These are phyloP conservation scores for Sparassis latifolia DNA, from an alignment of 1,284 basidiomycete genomes.

Conservation along the genomic window DNA sequence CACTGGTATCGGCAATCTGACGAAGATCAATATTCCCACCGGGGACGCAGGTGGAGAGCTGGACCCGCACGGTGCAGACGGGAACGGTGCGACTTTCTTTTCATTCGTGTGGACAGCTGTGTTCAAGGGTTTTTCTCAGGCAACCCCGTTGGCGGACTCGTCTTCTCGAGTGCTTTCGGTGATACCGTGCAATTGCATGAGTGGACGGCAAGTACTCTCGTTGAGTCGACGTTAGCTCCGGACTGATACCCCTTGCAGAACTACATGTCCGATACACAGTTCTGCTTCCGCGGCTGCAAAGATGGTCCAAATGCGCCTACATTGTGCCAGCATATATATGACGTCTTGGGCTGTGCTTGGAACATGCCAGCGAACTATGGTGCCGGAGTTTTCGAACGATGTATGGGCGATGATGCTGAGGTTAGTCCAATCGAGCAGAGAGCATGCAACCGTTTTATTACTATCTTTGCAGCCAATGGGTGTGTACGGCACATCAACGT, in stretches of 20 bases:
- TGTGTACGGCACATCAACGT: constrained; percentile 61
- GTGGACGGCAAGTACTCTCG: constrained; percentile 47
- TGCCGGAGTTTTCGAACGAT: constrained; percentile 52
- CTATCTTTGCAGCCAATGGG: constrained; percentile 49
- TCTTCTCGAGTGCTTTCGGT: constrained; percentile 69
- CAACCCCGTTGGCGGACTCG: constrained; percentile 63
- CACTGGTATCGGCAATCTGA: constrained; percentile 62
- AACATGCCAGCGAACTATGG: constrained; percentile 65
- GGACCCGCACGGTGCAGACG: constrained; percentile 55
- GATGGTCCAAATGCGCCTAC: constrained; percentile 49
- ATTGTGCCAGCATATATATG: constrained; percentile 65
- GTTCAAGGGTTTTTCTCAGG: constrained; percentile 27
- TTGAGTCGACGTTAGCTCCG: constrained; percentile 4
- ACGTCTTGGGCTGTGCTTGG: constrained; percentile 59
- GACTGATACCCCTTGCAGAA: constrained; percentile 28
- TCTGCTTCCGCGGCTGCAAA: constrained; percentile 74
- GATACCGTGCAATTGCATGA: constrained; percentile 50
- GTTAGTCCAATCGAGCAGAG: constrained; percentile 20
- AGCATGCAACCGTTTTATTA: too few species aligned
- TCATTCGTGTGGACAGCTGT: constrained; percentile 1
- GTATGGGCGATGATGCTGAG: constrained; percentile 43
- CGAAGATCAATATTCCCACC: constrained; percentile 54
- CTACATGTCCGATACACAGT: constrained; percentile 51
- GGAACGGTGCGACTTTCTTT: constrained; percentile 34
- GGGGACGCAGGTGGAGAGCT: constrained; percentile 59